Evolutionary conservation across 73 alveolate species (phyloP).

Genomic region (Symbiodinium pilosum): DNA sequence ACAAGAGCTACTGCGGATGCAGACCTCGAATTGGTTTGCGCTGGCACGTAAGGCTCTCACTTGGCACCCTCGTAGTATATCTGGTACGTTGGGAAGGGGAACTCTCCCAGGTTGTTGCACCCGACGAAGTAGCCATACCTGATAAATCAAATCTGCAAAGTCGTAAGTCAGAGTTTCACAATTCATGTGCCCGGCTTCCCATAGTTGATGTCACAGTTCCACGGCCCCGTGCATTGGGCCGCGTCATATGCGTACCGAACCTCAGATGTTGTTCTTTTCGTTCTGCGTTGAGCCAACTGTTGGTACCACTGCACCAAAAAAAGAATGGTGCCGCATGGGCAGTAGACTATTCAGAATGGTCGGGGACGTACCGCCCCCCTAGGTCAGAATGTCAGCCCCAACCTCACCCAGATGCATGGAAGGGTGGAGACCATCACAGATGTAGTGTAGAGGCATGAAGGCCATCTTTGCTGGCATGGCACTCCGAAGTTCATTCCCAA

Average conservation of each 20-base stretch:
- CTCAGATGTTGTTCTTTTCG: too few relatives aligned
- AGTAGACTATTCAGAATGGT: too few relatives aligned
- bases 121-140: constrained; percentile 89
- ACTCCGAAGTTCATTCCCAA: constrained; percentile 74
- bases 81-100: constrained; percentile 74
- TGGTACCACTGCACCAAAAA: too few relatives aligned
- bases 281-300: too few relatives aligned
- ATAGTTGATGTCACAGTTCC: constrained; percentile 64
- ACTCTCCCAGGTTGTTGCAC: constrained; percentile 70
- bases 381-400: too few relatives aligned
- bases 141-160: not conserved
- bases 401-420: too few relatives aligned
- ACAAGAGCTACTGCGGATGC: not conserved
- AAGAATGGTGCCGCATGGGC: too few relatives aligned
- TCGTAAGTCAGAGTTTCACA: not conserved
- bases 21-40: not conserved
- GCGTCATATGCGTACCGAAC: constrained; percentile 69
- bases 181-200: not conserved
- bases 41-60: not conserved
- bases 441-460: too few relatives aligned
- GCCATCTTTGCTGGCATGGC: constrained; percentile 34
- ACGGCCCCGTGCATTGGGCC: constrained; percentile 78
- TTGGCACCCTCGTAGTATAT: constrained; percentile 66
- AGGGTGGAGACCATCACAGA: too few relatives aligned
- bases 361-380: too few relatives aligned